Evolutionary conservation across 2,329 filamentous ascomycete genomes (phyloP), one percentile per base, ranked within the genome.

Genomic region (Celoporthe dispersa): DNA sequence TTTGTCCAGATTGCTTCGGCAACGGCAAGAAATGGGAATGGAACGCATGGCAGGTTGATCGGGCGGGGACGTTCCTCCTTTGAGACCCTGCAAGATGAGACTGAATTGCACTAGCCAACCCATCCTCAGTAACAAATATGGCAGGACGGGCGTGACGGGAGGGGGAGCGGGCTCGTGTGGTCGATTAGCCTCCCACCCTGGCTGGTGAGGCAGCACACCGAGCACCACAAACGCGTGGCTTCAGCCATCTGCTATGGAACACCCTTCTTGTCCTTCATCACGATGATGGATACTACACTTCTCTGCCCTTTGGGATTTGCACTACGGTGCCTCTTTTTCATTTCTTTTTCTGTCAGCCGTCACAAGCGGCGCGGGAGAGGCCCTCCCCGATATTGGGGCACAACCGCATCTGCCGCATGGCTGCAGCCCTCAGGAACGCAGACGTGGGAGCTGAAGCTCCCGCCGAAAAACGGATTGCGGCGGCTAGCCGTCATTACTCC

Each of bases 1-100:
- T 60, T 67, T 67, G 64, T 66, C 64, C 65, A 71, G 51, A 71
- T 68, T 70, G 68, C 68, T 68, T 70, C 64, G 55, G 68, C 70
- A 66, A 71, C 65, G 64, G 64, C 64, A 61, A 60, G 39, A 16
- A 48, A 64, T 68, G 37, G 33, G 59, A 33, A 59, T 67, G 64
- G 67, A 68, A 68, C 68, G 41, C 44, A 28, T 55, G 63, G 55
- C 35, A 60, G 37, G 39, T 57, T 41, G 39, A 35, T 19, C 68
- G 41, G 22, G 51, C 53, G 66, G 66, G 37, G 55, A 48, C 37
- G 35, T 62, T 69, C 48, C 57, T 65, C 67, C 64, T 71, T 55
- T 16, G 37, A 64, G 48, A 25, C 5, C 22, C 63, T 65, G 33
- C 28, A 41, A 51, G 22, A 51, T 35, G 55, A 51, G 22, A 66